phyloP scores from a whole-genome alignment of 495 filamentous ascomycete genomes.

The Talaromyces proteolyticus region DNA sequence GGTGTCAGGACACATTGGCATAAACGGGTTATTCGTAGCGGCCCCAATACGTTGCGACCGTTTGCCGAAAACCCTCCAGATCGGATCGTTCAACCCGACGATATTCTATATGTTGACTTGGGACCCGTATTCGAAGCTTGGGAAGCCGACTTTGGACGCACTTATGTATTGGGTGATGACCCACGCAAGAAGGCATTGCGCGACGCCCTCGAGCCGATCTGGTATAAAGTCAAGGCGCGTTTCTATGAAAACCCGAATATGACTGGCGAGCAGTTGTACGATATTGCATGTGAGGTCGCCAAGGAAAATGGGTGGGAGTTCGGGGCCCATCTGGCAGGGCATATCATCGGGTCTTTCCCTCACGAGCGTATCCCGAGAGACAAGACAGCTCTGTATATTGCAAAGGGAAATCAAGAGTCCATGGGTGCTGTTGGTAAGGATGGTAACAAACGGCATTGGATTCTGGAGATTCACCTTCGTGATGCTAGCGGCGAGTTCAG shows the following conservation, averaged over 20 bases:
- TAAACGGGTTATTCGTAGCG: slow-evolving; percentile 44
- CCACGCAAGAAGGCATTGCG: slow-evolving; percentile 34
- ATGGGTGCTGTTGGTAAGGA: slow-evolving; percentile 31
- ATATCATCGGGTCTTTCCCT: slow-evolving; percentile 35
- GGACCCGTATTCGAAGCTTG: slow-evolving; percentile 46
- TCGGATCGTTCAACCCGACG: slow-evolving; percentile 37
- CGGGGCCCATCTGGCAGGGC: slow-evolving; percentile 37
- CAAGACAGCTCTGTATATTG: slow-evolving; percentile 33
- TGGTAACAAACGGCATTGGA: slow-evolving; percentile 41
- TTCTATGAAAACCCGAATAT: slow-evolving; percentile 29
- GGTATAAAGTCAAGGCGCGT: slow-evolving; percentile 29
- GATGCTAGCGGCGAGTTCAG: slow-evolving; percentile 27
- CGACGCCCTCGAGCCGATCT: slow-evolving; percentile 37
- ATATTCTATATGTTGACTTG: slow-evolving; percentile 44
- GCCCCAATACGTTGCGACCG: slow-evolving; percentile 39
- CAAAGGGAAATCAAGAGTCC: slow-evolving; percentile 27
- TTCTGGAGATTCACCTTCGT: slow-evolving; percentile 45
- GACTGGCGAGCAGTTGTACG: slow-evolving; percentile 36
- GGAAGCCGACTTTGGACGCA: slow-evolving; percentile 47
- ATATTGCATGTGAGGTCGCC: slow-evolving; percentile 23
- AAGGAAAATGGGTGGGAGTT: slow-evolving; percentile 29
- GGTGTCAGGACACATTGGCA: slow-evolving; percentile 44
- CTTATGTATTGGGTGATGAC: slow-evolving; percentile 41
- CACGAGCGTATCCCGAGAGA: slow-evolving; percentile 46
- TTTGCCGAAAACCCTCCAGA: slow-evolving; percentile 44